A percentile compares a stretch with the other conserved stretches of the same genome.
Conservation (phyloP, 768 basidiomycete genomes). For the Phylloporus scabripes region DNA sequence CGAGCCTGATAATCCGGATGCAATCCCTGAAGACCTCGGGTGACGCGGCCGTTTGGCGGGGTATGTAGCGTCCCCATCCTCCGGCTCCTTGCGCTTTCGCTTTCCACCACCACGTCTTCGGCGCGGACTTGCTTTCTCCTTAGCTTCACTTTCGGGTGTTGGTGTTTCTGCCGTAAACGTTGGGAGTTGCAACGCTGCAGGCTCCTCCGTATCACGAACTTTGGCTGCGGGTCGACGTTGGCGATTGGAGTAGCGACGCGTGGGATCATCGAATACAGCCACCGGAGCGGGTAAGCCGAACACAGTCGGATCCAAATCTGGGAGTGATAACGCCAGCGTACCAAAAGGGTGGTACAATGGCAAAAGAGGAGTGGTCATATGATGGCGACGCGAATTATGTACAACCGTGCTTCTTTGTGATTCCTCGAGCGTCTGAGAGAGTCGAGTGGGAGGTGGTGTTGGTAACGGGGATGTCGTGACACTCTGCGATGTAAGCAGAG, state of each 20-base stretch:
- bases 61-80: constrained; percentile 63
- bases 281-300: constrained; percentile 52
- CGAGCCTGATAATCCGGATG: constrained; percentile 9
- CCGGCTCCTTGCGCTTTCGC: constrained; percentile 53
- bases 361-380: constrained; percentile 40
- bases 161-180: constrained; percentile 8
- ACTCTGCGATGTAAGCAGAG: constrained; percentile 14
- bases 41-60: constrained; percentile 63
- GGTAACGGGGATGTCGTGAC: constrained; percentile 12
- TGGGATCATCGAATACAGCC: constrained; percentile 40
- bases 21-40: constrained; percentile 34
- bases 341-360: constrained; percentile 69
- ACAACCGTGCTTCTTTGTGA: constrained; percentile 12
- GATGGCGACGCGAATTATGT: constrained; percentile 13
- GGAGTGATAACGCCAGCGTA: constrained; percentile 56
- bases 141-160: constrained; percentile 27
- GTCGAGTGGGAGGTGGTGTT: constrained; percentile 10
- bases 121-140: constrained; percentile 46
- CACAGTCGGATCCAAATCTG: constrained; percentile 51
- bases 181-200: constrained; percentile 3
- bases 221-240: constrained; percentile 46
- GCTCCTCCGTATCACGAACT: constrained; percentile 44
- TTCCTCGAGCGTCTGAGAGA: constrained; percentile 9
- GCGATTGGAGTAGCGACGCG: constrained; percentile 40
- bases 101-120: constrained; percentile 43